phyloP scores from a whole-genome alignment of 352 stramenopile species.

The Phytophthora constricta region DNA sequence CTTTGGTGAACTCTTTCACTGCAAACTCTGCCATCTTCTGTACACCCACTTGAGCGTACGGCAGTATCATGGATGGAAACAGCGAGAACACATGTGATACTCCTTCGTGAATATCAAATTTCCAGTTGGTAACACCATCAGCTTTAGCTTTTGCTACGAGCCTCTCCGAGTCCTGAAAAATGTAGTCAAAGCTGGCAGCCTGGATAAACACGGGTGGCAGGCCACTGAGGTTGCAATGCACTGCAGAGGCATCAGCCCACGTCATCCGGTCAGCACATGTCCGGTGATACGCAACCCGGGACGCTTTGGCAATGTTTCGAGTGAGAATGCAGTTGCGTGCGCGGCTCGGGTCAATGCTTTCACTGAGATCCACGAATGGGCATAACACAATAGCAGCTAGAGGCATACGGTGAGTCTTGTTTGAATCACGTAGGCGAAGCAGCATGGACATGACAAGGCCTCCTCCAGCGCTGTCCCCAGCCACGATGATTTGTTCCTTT shows the following conservation, averaged over 20 bases:
- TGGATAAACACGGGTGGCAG: conserved; percentile 52
- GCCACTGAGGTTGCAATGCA: conserved; percentile 45
- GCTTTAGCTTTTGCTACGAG: conserved; percentile 34
- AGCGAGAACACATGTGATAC: conserved; percentile 47
- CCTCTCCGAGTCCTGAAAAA: conserved; percentile 35
- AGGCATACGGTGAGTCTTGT: conserved; percentile 21
- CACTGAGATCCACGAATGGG: conserved; percentile 24
- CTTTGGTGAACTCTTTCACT: conserved; percentile 23
- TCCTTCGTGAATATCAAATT: conserved; percentile 45
- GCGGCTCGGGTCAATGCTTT: conserved; percentile 8
- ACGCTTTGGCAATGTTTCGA: conserved; percentile 21
- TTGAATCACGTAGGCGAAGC: conserved; percentile 38
- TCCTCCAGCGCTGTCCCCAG: conserved; percentile 50
- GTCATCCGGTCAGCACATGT: conserved; percentile 19
- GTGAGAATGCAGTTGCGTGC: conserved; percentile 45
- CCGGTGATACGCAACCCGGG: conserved; percentile 26
- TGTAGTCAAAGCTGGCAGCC: conserved; percentile 34
- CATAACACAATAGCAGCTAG: conserved; percentile 38
- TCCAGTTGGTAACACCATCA: conserved; percentile 41
- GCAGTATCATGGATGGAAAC: conserved; percentile 42
- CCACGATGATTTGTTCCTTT: conserved; percentile 42
- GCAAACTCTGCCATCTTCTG: conserved; percentile 41
- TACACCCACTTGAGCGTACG: conserved; percentile 39
- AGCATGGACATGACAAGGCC: conserved; percentile 46
- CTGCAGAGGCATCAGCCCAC: conserved; percentile 41